Evolutionary conservation across 139 green algal genomes (phyloP).

Genomic region (Deuterostichococcus epilithicus): DNA sequence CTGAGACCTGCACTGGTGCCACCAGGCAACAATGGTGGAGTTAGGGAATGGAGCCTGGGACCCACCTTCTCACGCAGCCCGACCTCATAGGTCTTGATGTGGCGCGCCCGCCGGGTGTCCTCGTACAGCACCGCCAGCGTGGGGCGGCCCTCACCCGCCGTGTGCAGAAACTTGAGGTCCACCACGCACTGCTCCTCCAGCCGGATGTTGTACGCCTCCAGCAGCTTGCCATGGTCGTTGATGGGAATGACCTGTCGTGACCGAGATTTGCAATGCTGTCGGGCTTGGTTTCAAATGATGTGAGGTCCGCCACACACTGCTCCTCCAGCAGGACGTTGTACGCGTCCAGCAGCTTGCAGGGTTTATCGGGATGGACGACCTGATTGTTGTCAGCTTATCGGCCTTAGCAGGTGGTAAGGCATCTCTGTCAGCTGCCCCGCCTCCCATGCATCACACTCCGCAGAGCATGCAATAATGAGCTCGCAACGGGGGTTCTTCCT

Average conservation of each 20-base stretch:
- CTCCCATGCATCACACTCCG: no score
- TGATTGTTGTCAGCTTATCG: no score
- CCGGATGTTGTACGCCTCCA: conserved; percentile 84
- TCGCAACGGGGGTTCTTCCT: no score
- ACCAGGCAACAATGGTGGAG: neutral
- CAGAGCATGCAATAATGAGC: no score
- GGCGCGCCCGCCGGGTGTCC: conserved; percentile 80
- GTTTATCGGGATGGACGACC: no score
- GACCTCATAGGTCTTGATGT: conserved; percentile 90
- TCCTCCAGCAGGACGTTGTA: no score
- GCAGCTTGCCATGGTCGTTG: conserved; percentile 46
- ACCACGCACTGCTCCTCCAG: conserved; percentile 83
- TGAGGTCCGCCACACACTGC: no score
- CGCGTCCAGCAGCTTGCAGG: no score
- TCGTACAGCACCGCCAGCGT: conserved; percentile 90
- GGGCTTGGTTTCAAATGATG: neutral
- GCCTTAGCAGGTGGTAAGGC: no score
- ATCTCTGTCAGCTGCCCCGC: no score
- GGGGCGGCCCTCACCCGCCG: conserved; percentile 30
- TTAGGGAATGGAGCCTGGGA: neutral
- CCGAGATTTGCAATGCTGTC: neutral
- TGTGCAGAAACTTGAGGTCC: conserved; percentile 74
- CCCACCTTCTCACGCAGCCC: conserved; percentile 59
- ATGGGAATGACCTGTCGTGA: conserved; percentile 75
- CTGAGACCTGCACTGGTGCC: neutral